phyloP scores from a whole-genome alignment of 1,139 yeast species.

The Magnusiomyces starmeri region DNA sequence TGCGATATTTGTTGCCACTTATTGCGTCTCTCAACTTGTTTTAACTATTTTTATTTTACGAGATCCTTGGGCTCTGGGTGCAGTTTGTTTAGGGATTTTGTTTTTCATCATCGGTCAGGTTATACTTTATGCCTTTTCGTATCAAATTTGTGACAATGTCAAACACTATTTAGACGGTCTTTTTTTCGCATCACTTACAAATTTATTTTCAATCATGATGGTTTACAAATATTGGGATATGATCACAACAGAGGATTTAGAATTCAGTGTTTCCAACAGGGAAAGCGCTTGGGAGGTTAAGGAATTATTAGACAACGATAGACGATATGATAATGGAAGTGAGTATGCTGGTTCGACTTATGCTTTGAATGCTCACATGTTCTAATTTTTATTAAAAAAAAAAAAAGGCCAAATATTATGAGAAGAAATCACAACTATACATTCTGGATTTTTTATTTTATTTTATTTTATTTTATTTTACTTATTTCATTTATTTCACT shows the following conservation, averaged over 20 bases:
- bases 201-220: conserved; percentile 85
- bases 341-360: conserved; percentile 30
- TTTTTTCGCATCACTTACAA: conserved; percentile 75
- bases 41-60: conserved; percentile 61
- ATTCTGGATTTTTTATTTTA: not conserved
- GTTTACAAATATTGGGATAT: conserved; percentile 93
- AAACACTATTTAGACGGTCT: conserved; percentile 87
- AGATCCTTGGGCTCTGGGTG: conserved; percentile 85
- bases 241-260: conserved; percentile 92
- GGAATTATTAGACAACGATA: conserved; percentile 42
- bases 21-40: conserved; percentile 61
- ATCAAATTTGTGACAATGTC: conserved; percentile 57
- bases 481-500: not conserved
- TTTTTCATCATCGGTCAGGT: conserved; percentile 81
- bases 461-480: not conserved
- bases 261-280: conserved; percentile 67
- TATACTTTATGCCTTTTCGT: conserved; percentile 60
- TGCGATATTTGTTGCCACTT: conserved; percentile 55
- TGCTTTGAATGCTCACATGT: conserved; percentile 24
- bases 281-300: conserved; percentile 44
- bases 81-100: conserved; percentile 57
- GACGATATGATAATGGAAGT: conserved; percentile 37
- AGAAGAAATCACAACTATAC: not conserved
- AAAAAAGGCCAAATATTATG: not conserved
- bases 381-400: conserved; percentile 2